Evolutionary conservation across 176 grass and related monocot species (phyloP).

Genomic region (Neostapfia colusana): DNA sequence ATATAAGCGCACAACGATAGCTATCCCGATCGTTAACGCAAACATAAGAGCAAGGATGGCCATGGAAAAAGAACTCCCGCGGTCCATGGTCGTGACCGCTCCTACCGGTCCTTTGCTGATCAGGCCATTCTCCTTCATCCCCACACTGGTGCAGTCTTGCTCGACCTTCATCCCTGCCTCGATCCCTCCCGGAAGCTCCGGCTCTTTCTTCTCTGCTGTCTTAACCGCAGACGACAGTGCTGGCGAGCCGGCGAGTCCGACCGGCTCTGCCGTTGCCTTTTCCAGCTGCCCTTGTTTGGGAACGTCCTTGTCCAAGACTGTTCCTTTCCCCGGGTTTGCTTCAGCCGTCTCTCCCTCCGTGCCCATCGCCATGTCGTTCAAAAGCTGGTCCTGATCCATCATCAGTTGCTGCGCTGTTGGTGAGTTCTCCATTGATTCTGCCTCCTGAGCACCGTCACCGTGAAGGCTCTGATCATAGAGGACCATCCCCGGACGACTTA

Average conservation of each 20-base stretch:
- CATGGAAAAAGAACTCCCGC: slow-evolving; percentile 17
- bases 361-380: slow-evolving; percentile 16
- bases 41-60: slow-evolving; percentile 42
- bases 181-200: not conserved
- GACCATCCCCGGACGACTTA: not conserved
- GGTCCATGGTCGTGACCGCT: slow-evolving; percentile 12
- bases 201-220: slow-evolving; percentile 18
- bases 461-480: slow-evolving; percentile 21
- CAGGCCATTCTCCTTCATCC: slow-evolving; percentile 3
- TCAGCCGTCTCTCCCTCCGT: not conserved
- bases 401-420: not conserved
- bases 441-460: not conserved
- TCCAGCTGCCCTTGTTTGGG: slow-evolving; percentile 25
- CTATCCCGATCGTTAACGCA: slow-evolving; percentile 26
- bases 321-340: not conserved
- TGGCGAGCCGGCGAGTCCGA: not conserved
- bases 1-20: slow-evolving; percentile 19
- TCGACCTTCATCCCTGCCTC: slow-evolving; percentile 43
- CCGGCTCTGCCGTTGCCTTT: not conserved
- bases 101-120: slow-evolving; percentile 3
- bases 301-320: not conserved
- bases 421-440: slow-evolving; percentile 24
- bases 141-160: slow-evolving; percentile 19
- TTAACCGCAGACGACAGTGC: slow-evolving; percentile 12
- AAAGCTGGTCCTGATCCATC: slow-evolving; percentile 15